Percentiles rank a stretch among this genome's conserved stretches.
Conservation (phyloP, 345 rosid genomes). For the Punica granatum region DNA sequence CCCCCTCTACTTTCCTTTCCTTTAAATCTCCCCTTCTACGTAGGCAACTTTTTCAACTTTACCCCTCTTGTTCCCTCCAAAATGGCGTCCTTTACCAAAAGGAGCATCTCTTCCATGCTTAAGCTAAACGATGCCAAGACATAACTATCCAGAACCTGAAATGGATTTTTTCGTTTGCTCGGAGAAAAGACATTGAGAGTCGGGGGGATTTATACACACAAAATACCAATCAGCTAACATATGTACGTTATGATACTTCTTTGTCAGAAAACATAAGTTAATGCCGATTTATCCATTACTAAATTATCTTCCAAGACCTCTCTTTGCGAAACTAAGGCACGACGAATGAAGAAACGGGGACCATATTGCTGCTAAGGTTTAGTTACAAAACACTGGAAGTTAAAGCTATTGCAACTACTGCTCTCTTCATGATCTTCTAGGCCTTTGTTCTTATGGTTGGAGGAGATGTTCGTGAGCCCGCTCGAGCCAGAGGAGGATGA, state of each 20-base stretch:
- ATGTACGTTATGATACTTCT: neutral
- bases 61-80: neutral
- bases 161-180: neutral
- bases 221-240: neutral
- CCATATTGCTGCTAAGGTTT: conserved; percentile 30
- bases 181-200: neutral
- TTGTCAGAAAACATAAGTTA: neutral
- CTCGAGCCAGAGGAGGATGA: conserved; percentile 72
- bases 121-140: too few species aligned
- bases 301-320: neutral
- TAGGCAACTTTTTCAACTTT: neutral
- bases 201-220: neutral
- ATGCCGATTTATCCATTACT: neutral
- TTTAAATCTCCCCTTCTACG: neutral
- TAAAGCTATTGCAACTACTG: conserved; percentile 62
- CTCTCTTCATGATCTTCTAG: conserved; percentile 59
- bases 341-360: neutral
- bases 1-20: neutral
- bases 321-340: neutral
- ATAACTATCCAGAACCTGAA: too few species aligned
- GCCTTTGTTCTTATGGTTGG: conserved; percentile 14
- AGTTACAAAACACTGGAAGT: conserved; percentile 35
- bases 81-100: neutral
- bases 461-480: conserved; percentile 61
- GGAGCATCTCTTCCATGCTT: neutral